Base-by-base conservation (phyloP, 805 yeast genomes). In the Ogataea allantospora region DNA sequence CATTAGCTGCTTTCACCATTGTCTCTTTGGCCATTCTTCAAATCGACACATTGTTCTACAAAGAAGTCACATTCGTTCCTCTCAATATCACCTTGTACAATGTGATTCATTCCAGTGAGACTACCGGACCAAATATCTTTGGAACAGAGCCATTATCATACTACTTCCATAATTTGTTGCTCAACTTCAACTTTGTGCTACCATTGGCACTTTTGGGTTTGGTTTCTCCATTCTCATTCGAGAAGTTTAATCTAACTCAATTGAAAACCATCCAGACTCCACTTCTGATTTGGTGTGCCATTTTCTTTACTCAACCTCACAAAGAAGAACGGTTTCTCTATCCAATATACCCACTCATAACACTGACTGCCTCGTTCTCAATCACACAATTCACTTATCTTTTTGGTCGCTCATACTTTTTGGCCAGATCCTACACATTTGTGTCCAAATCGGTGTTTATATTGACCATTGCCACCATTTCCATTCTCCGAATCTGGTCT, bases 301-400 rank as follows among this genome's bases (percentile, higher is more conserved):
- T 88, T 3, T 87, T 91, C 55, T 67, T 70, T 43, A 43, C 65
- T 5, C 96, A 88, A 53, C 93, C 96, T 4, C 97, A 89, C 58
- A 89, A 89, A 58, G 97, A 89, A 57, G 98, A 91, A 59, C 70
- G 97, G 44, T 91, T 91, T 57, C 58, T 91, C 47, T 91, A 88
- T 52, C 95, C 95, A 11, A 70, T 86, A 0, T 91, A 89, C 56
- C 83, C 88, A 9, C 66, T 83, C 35, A 68, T 91, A 15, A 62
- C 77, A 3, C 48, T 85, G 14, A 69, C 78, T 30, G 88, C 87
- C 3, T 75, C 91, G 0, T 50, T 83, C 4, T 63, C 75, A 3
- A 53, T 63, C 27, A 25, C 29, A 25, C 47, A 28, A 24, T 31
- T 46, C 10, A 47, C 43, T 6, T 28, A 24, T 27, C 13, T 50